Evolutionary conservation across 257 asterid genomes (phyloP).

Genomic region (Cynanchum wilfordii): DNA sequence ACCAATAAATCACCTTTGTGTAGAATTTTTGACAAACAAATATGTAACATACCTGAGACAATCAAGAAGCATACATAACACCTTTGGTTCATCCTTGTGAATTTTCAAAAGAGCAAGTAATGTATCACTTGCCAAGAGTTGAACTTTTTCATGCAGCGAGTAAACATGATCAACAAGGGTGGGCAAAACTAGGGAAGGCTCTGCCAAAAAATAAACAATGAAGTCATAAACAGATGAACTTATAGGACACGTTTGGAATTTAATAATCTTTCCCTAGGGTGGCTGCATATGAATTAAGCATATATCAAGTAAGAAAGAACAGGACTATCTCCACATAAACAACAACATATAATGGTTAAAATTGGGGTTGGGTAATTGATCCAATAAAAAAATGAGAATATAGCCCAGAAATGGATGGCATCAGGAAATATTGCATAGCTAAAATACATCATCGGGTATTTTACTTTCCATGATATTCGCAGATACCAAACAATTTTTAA

Average conservation of each 20-base stretch:
- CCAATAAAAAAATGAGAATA: too few species aligned
- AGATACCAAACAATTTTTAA: not conserved
- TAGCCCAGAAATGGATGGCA: too few species aligned
- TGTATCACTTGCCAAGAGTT: constrained; percentile 37
- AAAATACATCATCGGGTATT: not conserved
- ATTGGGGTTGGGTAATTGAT: too few species aligned
- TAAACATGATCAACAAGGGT: constrained; percentile 53
- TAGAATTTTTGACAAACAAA: not conserved
- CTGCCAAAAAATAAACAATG: constrained; percentile 45
- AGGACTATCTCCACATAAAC: too few species aligned
- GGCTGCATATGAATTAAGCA: too few species aligned
- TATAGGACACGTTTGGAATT: not conserved
- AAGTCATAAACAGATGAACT: constrained; percentile 5
- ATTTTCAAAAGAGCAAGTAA: constrained; percentile 54
- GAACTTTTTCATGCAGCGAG: constrained; percentile 40
- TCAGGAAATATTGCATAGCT: not conserved
- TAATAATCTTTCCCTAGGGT: not conserved
- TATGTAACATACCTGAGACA: constrained; percentile 52
- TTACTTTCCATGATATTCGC: not conserved
- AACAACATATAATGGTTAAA: too few species aligned
- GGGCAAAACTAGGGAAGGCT: constrained; percentile 57
- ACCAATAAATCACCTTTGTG: not conserved
- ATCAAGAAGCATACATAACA: constrained; percentile 73
- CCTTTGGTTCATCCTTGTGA: constrained; percentile 59
- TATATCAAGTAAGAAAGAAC: too few species aligned